These are phyloP conservation scores for Xylaria multiplex DNA, from an alignment of 2,329 filamentous ascomycete species.

Conservation along the genomic window DNA sequence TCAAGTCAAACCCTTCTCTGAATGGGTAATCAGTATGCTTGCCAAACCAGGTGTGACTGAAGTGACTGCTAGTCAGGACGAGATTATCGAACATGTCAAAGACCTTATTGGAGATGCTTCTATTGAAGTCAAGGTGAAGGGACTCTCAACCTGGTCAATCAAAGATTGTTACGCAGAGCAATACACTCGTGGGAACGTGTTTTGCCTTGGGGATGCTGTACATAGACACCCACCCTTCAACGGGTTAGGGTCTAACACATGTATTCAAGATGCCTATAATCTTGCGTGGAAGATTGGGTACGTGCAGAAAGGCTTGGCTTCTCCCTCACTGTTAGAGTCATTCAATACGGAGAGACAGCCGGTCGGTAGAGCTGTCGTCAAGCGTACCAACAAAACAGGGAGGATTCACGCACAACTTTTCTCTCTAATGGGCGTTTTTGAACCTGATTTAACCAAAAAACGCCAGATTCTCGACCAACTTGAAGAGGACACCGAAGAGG, in stretches of 20 bases:
- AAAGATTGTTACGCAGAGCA: conserved; percentile 32
- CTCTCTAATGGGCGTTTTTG: conserved; percentile 31
- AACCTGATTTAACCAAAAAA: conserved; percentile 25
- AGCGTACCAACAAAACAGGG: conserved; percentile 28
- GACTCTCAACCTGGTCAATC: conserved; percentile 30
- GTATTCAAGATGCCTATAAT: conserved; percentile 36
- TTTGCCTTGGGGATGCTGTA: conserved; percentile 32
- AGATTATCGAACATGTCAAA: conserved; percentile 28
- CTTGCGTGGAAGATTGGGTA: conserved; percentile 36
- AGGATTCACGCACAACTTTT: conserved; percentile 28
- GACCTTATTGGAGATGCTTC: conserved; percentile 26
- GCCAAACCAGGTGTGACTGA: conserved; percentile 29
- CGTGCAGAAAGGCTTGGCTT: conserved; percentile 26
- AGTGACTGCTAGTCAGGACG: conserved; percentile 24
- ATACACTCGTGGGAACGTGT: conserved; percentile 27
- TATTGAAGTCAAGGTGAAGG: conserved; percentile 23
- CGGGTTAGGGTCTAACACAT: conserved; percentile 30
- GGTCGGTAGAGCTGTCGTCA: conserved; percentile 32
- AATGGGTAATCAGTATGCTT: conserved; percentile 35
- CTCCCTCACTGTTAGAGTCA: conserved; percentile 28
- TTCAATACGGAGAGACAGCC: conserved; percentile 31
- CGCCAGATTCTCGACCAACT: conserved; percentile 24
- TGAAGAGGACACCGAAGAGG: conserved; percentile 28
- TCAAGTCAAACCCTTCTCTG: conserved; percentile 28
- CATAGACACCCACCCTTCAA: conserved; percentile 34